Base-by-base conservation (phyloP, 192 early-diverging fungal species). In the Podila epigama region DNA sequence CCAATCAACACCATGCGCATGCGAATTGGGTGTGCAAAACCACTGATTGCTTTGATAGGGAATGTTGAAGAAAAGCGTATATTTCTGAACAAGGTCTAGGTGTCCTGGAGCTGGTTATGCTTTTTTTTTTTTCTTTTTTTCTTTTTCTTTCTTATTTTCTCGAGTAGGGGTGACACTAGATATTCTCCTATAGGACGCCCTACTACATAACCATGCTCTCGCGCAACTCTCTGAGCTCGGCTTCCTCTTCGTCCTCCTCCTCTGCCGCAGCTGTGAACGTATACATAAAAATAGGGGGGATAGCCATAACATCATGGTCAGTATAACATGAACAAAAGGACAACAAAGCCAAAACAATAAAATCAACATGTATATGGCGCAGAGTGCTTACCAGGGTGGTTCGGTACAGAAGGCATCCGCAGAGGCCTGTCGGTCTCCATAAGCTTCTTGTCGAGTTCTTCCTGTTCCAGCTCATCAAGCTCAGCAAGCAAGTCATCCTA, bases 391-490 rank as follows among this genome's bases (percentile, higher is more conserved):
- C 94, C 89, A 68, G 91, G 92, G 44, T 79, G 67, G 50, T 69
- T 79, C 41, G 88, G 89, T 63, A 87, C 89, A 63, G 81, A 86
- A 13, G 92, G 85, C 18, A 87, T 73, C 52, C 89, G 75, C 51
- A 92, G 83, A 39, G 89, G 85, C 28, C 77, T 51, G 40, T 89
- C 91, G 0, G 91, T 91, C 37, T 88, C 88, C 60, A 97, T 79
- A 63, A 99, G 86, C 83, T 92, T 86, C 36, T 83, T 86, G 80
- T 97, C 95, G 55, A 97, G 77, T 61, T 94, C 92, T 81, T 95
- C 93, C 87, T 98, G 96, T 75, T 97, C 97, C 37, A 97, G 80
- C 68, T 91, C 88, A 60, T 99, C 96, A 44, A 97, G 85, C 81
- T 99, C 97, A 7, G 86, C 89, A 42, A 89, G 84, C 55, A 97